Base-by-base conservation (phyloP, 1,139 yeast species). In the Yamadazyma pseudoaaseri region DNA sequence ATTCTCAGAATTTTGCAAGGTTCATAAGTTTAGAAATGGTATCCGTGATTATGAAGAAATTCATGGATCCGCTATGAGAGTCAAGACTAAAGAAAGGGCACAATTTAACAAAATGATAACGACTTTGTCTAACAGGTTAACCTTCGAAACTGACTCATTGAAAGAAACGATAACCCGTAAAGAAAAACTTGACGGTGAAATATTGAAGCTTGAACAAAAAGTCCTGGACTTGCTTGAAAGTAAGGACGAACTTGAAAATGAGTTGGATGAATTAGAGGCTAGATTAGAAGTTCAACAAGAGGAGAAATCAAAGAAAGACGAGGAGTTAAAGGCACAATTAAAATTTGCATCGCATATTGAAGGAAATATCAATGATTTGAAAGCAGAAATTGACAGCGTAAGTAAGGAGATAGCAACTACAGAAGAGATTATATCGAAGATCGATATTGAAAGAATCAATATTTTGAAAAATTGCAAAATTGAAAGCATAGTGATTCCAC, bases 391-490 rank as follows among this genome's bases (percentile, higher is more conserved):
- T 1, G 43, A 51, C 2, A 38, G 43, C 3, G 22, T 57, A 1
- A 54, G 54, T 24, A 70, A 65, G 38, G 60, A 61, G 18, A 56
- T 70, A 3, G 54, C 64, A 2, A 58, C 52, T 12, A 44, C 62
- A 5, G 81, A 79, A 41, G 87, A 79, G 45, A 70, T 69, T 21
- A 50, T 77, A 3, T 79, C 81, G 30, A 76, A 75, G 41, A 55
- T 69, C 5, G 79, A 73, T 40, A 58, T 79, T 15, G 85, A 80
- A 35, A 73, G 85, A 45, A 65, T 79, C 5, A 75, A 77, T 43
- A 62, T 79, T 16, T 65, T 89, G 43, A 79, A 83, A 44, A 79
- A 78, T 42, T 86, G 96, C 58, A 86, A 85, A 49, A 73, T 90
- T 42, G 86, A 85, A 36, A 83, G 77, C 42, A 68, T 84, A 11